Percentiles rank a stretch among this genome's conserved stretches.
These are phyloP conservation scores for Sporisorium scitamineum DNA, from an alignment of 1,284 basidiomycete genomes.

Conservation along the genomic window DNA sequence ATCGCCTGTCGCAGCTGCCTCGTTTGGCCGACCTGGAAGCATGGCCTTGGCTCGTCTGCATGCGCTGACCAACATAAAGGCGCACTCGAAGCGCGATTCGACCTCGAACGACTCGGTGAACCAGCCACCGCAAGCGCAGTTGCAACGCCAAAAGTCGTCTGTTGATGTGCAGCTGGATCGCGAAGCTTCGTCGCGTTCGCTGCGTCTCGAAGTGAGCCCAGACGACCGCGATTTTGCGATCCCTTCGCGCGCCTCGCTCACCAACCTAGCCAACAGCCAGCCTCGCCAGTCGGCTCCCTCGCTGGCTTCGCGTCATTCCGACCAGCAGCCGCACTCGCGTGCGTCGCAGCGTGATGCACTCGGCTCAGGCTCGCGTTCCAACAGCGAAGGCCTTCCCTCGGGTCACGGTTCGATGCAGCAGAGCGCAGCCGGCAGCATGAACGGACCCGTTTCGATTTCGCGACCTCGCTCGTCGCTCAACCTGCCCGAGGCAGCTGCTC, in stretches of 20 bases:
- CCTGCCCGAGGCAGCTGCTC: conserved; percentile 71
- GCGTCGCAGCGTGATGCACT: conserved; percentile 25
- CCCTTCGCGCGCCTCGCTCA: conserved; percentile 30
- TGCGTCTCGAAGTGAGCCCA: conserved; percentile 53
- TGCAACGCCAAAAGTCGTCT: conserved; percentile 18
- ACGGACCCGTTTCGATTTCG: conserved; percentile 40
- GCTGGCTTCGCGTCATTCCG: conserved; percentile 42
- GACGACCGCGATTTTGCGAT: conserved; percentile 52
- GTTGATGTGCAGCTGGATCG: conserved; percentile 31
- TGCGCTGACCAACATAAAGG: conserved; percentile 42
- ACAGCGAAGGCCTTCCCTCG: conserved; percentile 44
- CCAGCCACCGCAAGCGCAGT: conserved; percentile 11
- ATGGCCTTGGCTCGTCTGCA: conserved; percentile 49
- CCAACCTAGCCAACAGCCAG: conserved; percentile 33
- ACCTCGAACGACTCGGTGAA: conserved; percentile 8
- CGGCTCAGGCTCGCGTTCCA: conserved; percentile 46
- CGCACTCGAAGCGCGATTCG: conserved; percentile 44
- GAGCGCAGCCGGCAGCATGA: conserved; percentile 10
- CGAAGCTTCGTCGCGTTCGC: conserved; percentile 41
- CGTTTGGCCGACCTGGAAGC: conserved; percentile 41
- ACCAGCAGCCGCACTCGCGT: conserved; percentile 24
- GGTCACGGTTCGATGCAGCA: conserved; percentile 23
- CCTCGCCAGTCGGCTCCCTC: conserved; percentile 39
- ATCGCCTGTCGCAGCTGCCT: conserved; percentile 22
- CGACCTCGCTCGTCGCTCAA: conserved; percentile 46